These are phyloP conservation scores for Colletotrichum theobromicola DNA, from an alignment of 2,329 filamentous ascomycete species.

Conservation along the genomic window DNA sequence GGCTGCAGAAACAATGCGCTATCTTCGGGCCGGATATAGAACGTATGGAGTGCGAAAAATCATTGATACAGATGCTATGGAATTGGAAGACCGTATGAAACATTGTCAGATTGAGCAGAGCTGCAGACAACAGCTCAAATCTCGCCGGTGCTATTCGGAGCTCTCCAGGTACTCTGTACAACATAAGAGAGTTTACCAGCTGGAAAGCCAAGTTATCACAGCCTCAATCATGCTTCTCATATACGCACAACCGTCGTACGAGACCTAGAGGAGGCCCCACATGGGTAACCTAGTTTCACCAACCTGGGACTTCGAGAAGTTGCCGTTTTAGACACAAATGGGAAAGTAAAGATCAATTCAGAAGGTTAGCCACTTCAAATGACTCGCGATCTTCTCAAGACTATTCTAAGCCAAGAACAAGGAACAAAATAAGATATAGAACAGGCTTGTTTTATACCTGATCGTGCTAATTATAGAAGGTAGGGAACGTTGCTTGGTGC, in stretches of 20 bases:
- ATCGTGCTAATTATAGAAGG: background rate
- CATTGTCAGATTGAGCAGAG: background rate
- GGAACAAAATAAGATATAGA: background rate
- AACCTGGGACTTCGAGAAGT: background rate
- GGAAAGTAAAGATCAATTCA: background rate
- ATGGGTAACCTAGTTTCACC: background rate
- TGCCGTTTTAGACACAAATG: background rate
- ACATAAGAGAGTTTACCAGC: background rate
- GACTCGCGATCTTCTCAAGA: background rate
- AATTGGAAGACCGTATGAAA: too few relatives aligned
- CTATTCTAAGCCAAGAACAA: background rate
- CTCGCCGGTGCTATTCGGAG: background rate
- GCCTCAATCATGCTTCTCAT: background rate
- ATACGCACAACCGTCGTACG: background rate
- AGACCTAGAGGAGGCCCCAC: background rate
- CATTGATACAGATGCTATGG: too few relatives aligned
- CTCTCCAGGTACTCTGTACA: background rate
- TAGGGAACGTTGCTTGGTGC: fast-evolving
- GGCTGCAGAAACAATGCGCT: background rate
- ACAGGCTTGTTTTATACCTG: background rate
- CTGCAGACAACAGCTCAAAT: background rate
- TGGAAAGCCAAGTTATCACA: background rate
- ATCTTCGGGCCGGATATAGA: background rate
- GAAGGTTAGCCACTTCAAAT: background rate
- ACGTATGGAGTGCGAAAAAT: background rate